Percentiles rank a stretch among this genome's conserved stretches.
Conservation (phyloP, 2,329 filamentous ascomycete genomes). For the Diaporthe amygdali region DNA sequence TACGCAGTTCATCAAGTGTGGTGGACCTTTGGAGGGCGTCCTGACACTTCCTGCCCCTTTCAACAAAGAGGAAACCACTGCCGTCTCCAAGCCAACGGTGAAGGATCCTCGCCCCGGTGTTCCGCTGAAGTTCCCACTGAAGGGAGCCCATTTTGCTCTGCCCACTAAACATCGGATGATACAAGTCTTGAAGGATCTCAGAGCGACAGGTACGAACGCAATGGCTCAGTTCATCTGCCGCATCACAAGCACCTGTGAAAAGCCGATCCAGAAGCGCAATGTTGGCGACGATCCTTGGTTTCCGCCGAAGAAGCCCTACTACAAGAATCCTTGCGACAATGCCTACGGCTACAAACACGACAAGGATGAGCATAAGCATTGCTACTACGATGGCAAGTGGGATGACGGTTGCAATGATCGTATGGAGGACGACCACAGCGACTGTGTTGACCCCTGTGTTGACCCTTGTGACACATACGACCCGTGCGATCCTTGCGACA, state of each 20-base stretch:
- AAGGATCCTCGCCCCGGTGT: background rate
- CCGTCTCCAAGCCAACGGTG: background rate
- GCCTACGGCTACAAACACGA: background rate
- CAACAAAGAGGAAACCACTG: background rate
- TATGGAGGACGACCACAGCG: background rate
- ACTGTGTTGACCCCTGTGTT: background rate
- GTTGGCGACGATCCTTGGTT: background rate
- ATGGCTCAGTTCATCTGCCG: background rate
- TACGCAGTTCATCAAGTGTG: background rate
- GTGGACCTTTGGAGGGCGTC: background rate
- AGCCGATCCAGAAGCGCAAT: background rate
- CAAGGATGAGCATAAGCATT: background rate
- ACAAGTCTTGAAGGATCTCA: background rate
- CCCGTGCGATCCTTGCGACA: background rate
- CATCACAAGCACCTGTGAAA: background rate
- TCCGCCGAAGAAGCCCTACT: background rate
- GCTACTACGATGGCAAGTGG: background rate
- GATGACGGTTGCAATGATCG: background rate
- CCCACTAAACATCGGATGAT: rapidly evolving
- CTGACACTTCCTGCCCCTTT: slow-evolving; percentile 7
- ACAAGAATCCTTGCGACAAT: background rate
- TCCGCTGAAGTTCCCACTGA: too few relatives aligned
- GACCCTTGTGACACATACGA: background rate
- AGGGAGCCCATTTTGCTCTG: background rate
- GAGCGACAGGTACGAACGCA: too few relatives aligned